These are phyloP conservation scores for Pseudomicrostroma phylloplanum DNA, from an alignment of 1,284 basidiomycete species.

Conservation along the genomic window DNA sequence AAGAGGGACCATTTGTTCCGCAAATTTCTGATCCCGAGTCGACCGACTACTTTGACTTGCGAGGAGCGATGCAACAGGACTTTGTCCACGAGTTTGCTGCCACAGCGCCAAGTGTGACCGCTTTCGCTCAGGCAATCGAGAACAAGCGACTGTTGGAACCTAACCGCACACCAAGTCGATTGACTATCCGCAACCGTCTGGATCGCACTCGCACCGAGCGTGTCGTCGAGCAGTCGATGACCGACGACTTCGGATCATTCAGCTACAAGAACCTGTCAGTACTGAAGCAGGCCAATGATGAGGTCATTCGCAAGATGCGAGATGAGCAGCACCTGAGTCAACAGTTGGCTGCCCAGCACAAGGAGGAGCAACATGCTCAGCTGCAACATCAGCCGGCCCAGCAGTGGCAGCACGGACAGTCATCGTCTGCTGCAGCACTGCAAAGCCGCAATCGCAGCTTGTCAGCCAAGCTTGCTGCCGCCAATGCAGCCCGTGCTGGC, in stretches of 20 bases:
- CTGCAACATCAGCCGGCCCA: background rate
- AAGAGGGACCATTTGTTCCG: slow-evolving; percentile 90
- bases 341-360: background rate
- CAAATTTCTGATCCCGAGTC: slow-evolving; percentile 91
- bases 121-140: slow-evolving; percentile 7
- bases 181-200: slow-evolving; percentile 23
- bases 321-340: slow-evolving; percentile 49
- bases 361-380: background rate
- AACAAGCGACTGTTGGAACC: slow-evolving; percentile 2
- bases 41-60: slow-evolving; percentile 96
- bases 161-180: slow-evolving; percentile 23
- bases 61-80: slow-evolving; percentile 79
- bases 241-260: slow-evolving; percentile 95
- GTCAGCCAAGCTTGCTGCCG: slow-evolving; percentile 27
- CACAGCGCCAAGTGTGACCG: slow-evolving; percentile 54
- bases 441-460: slow-evolving; percentile 41
- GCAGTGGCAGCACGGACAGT: background rate
- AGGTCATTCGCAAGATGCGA: slow-evolving; percentile 84
- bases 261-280: slow-evolving; percentile 96
- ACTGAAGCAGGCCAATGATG: slow-evolving; percentile 96
- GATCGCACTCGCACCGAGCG: slow-evolving; percentile 18
- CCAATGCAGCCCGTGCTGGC: slow-evolving; percentile 29
- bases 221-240: slow-evolving; percentile 13
- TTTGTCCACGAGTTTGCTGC: slow-evolving; percentile 70
- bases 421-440: slow-evolving; percentile 1